Base-by-base conservation (phyloP, 345 rosid genomes). In the Eucalyptus coolabah region DNA sequence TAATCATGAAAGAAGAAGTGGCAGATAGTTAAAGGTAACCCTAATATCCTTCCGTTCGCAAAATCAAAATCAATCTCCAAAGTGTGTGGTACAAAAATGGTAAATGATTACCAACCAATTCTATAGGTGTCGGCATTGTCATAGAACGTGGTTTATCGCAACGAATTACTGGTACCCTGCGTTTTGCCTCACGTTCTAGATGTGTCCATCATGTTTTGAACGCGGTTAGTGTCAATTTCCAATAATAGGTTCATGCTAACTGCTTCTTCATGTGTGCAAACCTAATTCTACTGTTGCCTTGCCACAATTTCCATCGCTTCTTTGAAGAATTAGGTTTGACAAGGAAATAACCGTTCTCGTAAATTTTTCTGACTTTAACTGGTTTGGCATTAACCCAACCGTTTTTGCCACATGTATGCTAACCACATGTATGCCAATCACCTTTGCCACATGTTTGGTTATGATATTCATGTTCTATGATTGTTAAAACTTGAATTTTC, bases 271-370 rank as follows among this genome's bases (percentile, higher is more conserved):
- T 9, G 13, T 37, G 34, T 69, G 82, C 44, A 0, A 69, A 18
- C 13, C 82, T 0, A 9, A 40, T 34, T 34, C 82, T 72, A 72
- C 26, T 0, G 6, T 13, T 72, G 13, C 12, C 4, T 37, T 2
- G 5, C 4, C 28, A 19, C 45, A 12, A 72, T 72, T 24, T 37
- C 82, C 45, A 72, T 72, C 0, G 7, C 26, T 72, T 72, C 82
- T 19, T 18, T 19, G 19, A 72, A 72, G 15, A 72, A 10, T 37
- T 12, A 19, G 26, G 28, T 1, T 72, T 37, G 45, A 12, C 15
- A 2, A 34, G 24, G 12, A 34, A 72, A 69, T 17, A 34, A 72
- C 26, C 2, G 0, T 19, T 37, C 26, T 12, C 2, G 2, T 0
- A 19, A 37, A 9, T 72, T 19, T 37, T 72, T 37, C 14, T 72